These are phyloP conservation scores for Diddensiella santjacobensis DNA, from an alignment of 805 yeast genomes.

Conservation along the genomic window DNA sequence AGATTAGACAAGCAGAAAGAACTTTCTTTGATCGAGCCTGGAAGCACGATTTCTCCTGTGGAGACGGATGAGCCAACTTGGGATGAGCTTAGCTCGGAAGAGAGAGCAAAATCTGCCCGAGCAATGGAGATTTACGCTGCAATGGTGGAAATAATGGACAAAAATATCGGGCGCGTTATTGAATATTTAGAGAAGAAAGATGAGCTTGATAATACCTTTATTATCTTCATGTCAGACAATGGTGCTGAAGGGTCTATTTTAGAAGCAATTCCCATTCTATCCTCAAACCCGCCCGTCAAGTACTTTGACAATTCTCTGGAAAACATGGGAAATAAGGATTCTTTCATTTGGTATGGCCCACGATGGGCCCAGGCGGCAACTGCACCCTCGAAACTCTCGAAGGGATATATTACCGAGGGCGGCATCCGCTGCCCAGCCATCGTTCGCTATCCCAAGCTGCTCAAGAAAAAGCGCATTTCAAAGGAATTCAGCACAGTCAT, in stretches of 20 bases:
- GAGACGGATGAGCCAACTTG: constrained; percentile 38
- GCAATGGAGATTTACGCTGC: constrained; percentile 59
- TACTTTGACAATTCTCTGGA: constrained; percentile 40
- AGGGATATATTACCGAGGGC: constrained; percentile 57
- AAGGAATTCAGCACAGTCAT: constrained; percentile 50
- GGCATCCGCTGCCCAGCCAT: constrained; percentile 57
- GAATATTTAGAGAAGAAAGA: constrained; percentile 39
- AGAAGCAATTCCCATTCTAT: constrained; percentile 49
- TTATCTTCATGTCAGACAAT: constrained; percentile 57
- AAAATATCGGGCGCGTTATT: constrained; percentile 47
- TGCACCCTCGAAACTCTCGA: constrained; percentile 52
- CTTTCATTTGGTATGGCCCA: constrained; percentile 51
- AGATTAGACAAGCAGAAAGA: constrained; percentile 41
- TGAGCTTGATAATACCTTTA: constrained; percentile 51
- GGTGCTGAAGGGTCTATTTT: constrained; percentile 61
- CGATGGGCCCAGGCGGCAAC: constrained; percentile 66
- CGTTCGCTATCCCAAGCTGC: constrained; percentile 41
- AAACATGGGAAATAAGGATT: constrained; percentile 46
- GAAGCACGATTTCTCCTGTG: constrained; percentile 35
- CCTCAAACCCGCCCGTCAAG: constrained; percentile 28
- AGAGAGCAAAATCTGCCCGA: constrained; percentile 38
- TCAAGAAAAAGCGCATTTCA: constrained; percentile 25
- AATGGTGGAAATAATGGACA: constrained; percentile 54
- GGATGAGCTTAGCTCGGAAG: constrained; percentile 40
- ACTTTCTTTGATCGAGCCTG: constrained; percentile 44